phyloP scores from a whole-genome alignment of 2,329 filamentous ascomycete genomes.

The Exophiala sideris region DNA sequence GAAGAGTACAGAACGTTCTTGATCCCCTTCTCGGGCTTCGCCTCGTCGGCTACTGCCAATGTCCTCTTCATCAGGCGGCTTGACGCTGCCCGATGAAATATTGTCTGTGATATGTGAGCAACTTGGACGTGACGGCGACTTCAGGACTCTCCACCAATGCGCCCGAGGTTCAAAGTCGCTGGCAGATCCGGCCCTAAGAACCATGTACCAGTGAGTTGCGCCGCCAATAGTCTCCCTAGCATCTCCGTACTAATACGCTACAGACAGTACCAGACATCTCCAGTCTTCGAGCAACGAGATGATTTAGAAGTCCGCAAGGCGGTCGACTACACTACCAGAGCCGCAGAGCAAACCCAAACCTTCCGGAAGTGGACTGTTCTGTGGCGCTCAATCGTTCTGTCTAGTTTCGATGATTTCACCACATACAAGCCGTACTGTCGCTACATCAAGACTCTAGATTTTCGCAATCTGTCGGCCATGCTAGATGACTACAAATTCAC shows the following conservation, averaged over 20 bases:
- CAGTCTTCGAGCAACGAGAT: constrained; percentile 26
- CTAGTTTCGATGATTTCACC: constrained; percentile 51
- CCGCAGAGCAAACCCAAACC: constrained; percentile 44
- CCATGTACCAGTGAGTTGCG: constrained; percentile 59
- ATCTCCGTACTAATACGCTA: not conserved
- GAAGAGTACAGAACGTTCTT: not conserved
- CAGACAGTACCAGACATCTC: constrained; percentile 25
- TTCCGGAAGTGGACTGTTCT: constrained; percentile 59
- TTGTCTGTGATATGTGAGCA: constrained; percentile 52
- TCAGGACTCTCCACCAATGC: constrained; percentile 59
- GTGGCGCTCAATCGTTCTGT: constrained; percentile 67
- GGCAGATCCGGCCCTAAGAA: constrained; percentile 57
- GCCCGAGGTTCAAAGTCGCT: constrained; percentile 55
- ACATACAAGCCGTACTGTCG: constrained; percentile 67
- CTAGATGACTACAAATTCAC: constrained; percentile 59
- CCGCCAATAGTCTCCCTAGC: not conserved
- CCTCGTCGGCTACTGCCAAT: not conserved
- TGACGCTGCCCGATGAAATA: constrained; percentile 27
- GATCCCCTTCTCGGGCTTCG: not conserved
- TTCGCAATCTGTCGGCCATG: constrained; percentile 59
- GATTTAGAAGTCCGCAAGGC: constrained; percentile 23
- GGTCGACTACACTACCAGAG: constrained; percentile 19
- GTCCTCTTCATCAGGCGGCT: constrained; percentile 11
- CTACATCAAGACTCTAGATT: constrained; percentile 62
- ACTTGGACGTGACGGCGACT: constrained; percentile 55